A percentile compares a stretch with the other conserved stretches of the same genome.
Evolutionary conservation across 1,284 basidiomycete genomes (phyloP).

Genomic region (Naganishia sp.): DNA sequence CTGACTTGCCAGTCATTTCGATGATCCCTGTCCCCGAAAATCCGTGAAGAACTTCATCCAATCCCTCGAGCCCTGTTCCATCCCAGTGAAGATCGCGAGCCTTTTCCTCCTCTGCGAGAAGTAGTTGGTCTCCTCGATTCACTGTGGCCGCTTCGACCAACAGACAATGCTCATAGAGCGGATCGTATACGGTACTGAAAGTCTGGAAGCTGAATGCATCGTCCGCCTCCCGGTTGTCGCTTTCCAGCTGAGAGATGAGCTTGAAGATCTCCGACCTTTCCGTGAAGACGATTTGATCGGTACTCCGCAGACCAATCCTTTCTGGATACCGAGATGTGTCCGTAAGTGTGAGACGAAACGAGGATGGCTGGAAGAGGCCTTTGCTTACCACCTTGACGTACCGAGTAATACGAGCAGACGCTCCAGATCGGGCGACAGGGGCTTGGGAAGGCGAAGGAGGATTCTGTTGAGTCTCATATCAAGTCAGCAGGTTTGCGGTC

Average conservation of each 20-base stretch:
- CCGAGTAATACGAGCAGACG: constrained; percentile 7
- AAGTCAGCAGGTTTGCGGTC: background rate
- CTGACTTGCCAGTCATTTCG: constrained; percentile 45
- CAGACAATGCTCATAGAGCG: constrained; percentile 3
- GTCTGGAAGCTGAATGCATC: background rate
- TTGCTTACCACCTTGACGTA: constrained; percentile 2
- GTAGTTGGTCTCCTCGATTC: background rate
- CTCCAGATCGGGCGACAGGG: background rate
- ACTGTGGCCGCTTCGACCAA: constrained; percentile 3
- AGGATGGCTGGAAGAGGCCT: background rate
- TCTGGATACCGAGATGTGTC: background rate
- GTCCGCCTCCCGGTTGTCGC: background rate
- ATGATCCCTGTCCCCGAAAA: constrained; percentile 45
- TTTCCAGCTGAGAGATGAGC: background rate
- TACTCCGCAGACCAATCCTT: background rate
- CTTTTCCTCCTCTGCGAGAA: constrained; percentile 5
- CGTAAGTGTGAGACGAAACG: background rate
- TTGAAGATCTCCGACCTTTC: background rate
- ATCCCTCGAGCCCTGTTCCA: constrained; percentile 41
- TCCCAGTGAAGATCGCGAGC: constrained; percentile 37
- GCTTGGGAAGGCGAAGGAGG: constrained; percentile 1
- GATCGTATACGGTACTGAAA: constrained; percentile 5
- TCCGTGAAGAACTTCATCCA: constrained; percentile 40
- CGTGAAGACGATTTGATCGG: constrained; percentile 18
- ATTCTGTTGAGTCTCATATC: constrained; percentile 10